These are phyloP conservation scores for Lecanicillium sp. DNA, from an alignment of 2,329 filamentous ascomycete genomes.

Conservation along the genomic window DNA sequence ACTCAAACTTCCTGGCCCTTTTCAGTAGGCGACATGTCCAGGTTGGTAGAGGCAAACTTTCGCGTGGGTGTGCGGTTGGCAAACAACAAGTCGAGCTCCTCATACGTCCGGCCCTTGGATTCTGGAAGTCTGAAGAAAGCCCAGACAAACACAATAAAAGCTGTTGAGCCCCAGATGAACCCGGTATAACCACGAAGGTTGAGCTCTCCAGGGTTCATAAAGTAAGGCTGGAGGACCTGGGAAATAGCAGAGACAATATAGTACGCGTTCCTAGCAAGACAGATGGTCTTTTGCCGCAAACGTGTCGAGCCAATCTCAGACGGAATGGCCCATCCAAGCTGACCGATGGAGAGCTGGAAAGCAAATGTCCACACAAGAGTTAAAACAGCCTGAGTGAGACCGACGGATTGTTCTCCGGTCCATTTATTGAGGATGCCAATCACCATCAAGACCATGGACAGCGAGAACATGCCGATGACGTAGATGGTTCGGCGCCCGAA, in stretches of 20 bases:
- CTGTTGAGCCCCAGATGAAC: slow-evolving; percentile 19
- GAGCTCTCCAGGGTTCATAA: slow-evolving; percentile 28
- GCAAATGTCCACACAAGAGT: slow-evolving; percentile 34
- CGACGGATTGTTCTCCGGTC: slow-evolving; percentile 31
- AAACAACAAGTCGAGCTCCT: slow-evolving; percentile 47
- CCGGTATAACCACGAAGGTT: slow-evolving; percentile 34
- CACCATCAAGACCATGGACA: slow-evolving; percentile 28
- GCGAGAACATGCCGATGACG: slow-evolving; percentile 29
- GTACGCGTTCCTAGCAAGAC: slow-evolving; percentile 20
- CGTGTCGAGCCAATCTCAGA: slow-evolving; percentile 23
- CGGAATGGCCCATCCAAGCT: slow-evolving; percentile 15
- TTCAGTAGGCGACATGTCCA: neutral
- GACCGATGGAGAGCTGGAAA: slow-evolving; percentile 33
- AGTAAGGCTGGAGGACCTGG: slow-evolving; percentile 21
- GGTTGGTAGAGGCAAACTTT: neutral
- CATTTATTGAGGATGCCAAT: slow-evolving; percentile 36
- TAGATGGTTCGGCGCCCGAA: slow-evolving; percentile 34
- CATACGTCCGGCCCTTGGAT: slow-evolving; percentile 39
- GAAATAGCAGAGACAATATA: slow-evolving; percentile 14
- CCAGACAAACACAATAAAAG: slow-evolving; percentile 19
- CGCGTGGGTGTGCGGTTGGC: slow-evolving; percentile 14
- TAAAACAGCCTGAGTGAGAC: slow-evolving; percentile 28
- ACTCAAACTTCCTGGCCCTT: too few relatives aligned
- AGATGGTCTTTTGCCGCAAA: slow-evolving; percentile 23
- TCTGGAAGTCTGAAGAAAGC: slow-evolving; percentile 43